Conservation (phyloP, 352 stramenopile species). For the Pythium dissimile region DNA sequence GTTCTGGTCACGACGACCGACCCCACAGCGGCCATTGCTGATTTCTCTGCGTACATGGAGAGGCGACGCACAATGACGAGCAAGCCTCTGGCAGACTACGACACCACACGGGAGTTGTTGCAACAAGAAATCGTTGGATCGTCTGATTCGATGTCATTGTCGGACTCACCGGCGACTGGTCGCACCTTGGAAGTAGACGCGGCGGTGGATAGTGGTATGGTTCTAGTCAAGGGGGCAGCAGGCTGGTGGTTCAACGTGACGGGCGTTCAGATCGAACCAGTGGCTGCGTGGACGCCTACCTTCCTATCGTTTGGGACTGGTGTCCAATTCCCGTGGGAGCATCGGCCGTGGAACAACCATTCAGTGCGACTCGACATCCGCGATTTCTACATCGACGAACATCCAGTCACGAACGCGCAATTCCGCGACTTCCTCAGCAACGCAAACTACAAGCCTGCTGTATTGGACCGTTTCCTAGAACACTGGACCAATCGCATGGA, state of each 20-base stretch:
- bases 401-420: slow-evolving; percentile 77
- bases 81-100: slow-evolving; percentile 44
- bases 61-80: slow-evolving; percentile 48
- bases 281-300: slow-evolving; percentile 61
- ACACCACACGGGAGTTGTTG: slow-evolving; percentile 22
- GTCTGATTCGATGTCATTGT: background rate
- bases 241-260: slow-evolving; percentile 83
- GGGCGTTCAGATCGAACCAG: slow-evolving; percentile 79
- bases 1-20: slow-evolving; percentile 33
- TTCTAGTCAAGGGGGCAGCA: slow-evolving; percentile 34
- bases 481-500: slow-evolving; percentile 59
- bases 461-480: slow-evolving; percentile 60
- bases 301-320: slow-evolving; percentile 52
- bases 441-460: slow-evolving; percentile 53
- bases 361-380: slow-evolving; percentile 52
- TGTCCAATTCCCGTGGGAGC: slow-evolving; percentile 85
- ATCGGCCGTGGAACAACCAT: slow-evolving; percentile 77
- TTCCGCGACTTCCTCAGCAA: slow-evolving; percentile 51
- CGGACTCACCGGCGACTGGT: background rate
- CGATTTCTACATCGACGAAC: slow-evolving; percentile 69
- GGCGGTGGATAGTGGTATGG: slow-evolving; percentile 26
- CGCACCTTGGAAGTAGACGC: background rate
- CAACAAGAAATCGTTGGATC: slow-evolving; percentile 18
- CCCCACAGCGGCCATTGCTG: slow-evolving; percentile 6
- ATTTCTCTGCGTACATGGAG: slow-evolving; percentile 40